phyloP scores from a whole-genome alignment of 257 asterid species.

The Osmanthus fragrans region DNA sequence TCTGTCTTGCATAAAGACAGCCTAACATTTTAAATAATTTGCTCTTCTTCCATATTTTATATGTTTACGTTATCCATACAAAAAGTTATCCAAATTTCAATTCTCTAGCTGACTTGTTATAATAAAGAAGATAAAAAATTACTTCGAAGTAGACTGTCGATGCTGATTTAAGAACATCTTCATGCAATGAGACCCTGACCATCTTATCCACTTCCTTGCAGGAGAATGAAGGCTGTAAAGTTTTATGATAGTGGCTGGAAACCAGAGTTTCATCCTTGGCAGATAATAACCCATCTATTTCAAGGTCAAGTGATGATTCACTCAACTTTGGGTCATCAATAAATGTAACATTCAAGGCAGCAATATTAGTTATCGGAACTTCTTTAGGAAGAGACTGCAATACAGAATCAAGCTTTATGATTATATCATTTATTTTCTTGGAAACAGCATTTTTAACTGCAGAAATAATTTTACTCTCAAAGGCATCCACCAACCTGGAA shows the following conservation, averaged over 20 bases:
- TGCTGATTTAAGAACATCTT: constrained; percentile 73
- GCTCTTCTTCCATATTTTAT: neutral
- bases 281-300: constrained; percentile 66
- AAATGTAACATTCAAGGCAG: constrained; percentile 64
- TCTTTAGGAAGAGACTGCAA: constrained; percentile 84
- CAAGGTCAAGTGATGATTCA: constrained; percentile 63
- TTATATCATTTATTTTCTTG: constrained; percentile 54
- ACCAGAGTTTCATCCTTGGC: constrained; percentile 36
- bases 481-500: constrained; percentile 80
- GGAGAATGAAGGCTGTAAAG: constrained; percentile 33
- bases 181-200: constrained; percentile 70
- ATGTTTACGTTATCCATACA: neutral
- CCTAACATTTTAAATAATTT: neutral
- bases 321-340: constrained; percentile 62
- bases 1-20: neutral
- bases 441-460: constrained; percentile 74
- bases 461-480: constrained; percentile 56
- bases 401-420: constrained; percentile 51
- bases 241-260: constrained; percentile 30
- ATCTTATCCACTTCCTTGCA: constrained; percentile 57
- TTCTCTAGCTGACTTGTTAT: neutral
- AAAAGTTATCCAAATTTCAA: no score
- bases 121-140: constrained; percentile 24
- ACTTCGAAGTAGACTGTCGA: constrained; percentile 74
- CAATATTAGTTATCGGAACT: constrained; percentile 54